Evolutionary conservation across 2,329 filamentous ascomycete species (phyloP).

Genomic region (Botrytis squamosa): DNA sequence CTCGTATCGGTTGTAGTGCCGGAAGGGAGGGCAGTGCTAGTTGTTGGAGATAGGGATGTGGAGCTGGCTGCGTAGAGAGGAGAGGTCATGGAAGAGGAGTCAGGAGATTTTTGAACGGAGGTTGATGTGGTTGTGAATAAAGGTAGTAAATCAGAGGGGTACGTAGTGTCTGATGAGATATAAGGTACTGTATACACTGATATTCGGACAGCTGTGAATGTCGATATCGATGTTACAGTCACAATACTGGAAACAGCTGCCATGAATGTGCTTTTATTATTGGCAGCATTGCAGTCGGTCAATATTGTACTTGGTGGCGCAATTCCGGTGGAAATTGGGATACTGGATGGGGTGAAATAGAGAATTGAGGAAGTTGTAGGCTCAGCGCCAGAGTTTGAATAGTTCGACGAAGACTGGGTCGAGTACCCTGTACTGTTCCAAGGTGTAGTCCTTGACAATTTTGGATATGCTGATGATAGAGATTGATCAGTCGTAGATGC

Average conservation of each 20-base stretch:
- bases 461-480: not conserved
- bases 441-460: not conserved
- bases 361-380: not conserved
- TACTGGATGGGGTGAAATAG: not conserved
- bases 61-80: not conserved
- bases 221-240: not conserved
- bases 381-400: not conserved
- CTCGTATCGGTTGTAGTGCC: not conserved
- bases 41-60: not conserved
- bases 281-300: no score
- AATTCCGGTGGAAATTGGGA: not conserved
- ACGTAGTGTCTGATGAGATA: not conserved
- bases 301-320: not conserved
- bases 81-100: not conserved
- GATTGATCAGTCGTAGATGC: not conserved
- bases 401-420: not conserved
- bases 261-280: not conserved
- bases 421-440: not conserved
- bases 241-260: no score
- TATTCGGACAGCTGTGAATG: constrained; percentile 6
- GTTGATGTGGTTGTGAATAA: not conserved
- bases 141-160: not conserved
- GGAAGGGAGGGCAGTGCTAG: not conserved
- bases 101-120: not conserved
- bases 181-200: not conserved